phyloP scores from a whole-genome alignment of 108 stramenopile genomes.

The Conticribra guillardii region DNA sequence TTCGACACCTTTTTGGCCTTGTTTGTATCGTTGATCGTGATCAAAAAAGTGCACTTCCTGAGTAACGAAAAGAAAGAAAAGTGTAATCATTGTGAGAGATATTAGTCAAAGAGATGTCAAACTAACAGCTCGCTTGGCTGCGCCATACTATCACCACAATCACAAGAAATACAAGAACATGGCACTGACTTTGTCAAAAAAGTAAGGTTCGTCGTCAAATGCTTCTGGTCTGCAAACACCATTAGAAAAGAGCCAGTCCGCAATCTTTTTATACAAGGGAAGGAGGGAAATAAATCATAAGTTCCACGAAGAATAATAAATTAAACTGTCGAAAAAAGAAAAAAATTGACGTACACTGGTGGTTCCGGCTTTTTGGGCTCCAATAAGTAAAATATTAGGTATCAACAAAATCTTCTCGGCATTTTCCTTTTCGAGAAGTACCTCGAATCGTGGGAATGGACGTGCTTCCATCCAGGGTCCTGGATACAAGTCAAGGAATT shows the following conservation, averaged over 20 bases:
- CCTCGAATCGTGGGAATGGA: background rate
- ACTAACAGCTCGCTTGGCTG: too few relatives aligned
- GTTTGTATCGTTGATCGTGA: constrained; percentile 11
- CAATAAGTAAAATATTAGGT: constrained; percentile 46
- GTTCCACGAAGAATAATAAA: background rate
- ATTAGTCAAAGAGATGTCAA: too few relatives aligned
- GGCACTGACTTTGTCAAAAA: constrained; percentile 32
- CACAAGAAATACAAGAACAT: too few relatives aligned
- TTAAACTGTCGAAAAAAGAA: background rate
- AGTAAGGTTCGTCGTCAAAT: constrained; percentile 37
- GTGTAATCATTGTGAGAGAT: too few relatives aligned
- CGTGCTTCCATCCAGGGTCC: background rate
- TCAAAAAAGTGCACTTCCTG: constrained; percentile 55
- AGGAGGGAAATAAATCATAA: too few relatives aligned
- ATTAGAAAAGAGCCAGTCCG: constrained; percentile 43
- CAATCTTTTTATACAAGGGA: background rate
- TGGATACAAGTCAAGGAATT: background rate
- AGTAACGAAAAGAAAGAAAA: background rate
- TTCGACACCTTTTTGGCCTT: constrained; percentile 40
- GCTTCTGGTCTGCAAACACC: constrained; percentile 23
- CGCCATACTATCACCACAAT: too few relatives aligned
- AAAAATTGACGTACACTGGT: constrained; percentile 3
- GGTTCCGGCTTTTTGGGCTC: constrained; percentile 51
- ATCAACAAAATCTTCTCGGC: background rate
- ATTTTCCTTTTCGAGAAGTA: background rate